Evolutionary conservation across 352 stramenopile species (phyloP).

Genomic region (Thraustochytrium striatum): DNA sequence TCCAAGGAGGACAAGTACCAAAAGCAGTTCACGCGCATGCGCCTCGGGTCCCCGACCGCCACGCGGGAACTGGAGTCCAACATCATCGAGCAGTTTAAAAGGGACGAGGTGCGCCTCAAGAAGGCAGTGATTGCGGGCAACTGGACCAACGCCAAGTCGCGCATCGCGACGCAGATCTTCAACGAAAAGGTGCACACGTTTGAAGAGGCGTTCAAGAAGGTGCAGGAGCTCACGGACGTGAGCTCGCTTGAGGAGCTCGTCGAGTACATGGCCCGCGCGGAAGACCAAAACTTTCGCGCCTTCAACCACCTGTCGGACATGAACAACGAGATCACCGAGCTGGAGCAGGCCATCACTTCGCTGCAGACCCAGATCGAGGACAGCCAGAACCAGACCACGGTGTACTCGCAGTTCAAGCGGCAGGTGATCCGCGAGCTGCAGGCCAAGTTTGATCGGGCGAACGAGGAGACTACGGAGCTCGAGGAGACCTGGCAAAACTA

Average conservation of each 20-base stretch:
- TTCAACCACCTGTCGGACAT: slow-evolving; percentile 19
- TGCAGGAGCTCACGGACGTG: not conserved
- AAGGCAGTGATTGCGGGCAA: slow-evolving; percentile 15
- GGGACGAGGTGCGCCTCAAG: slow-evolving; percentile 9
- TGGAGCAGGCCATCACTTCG: not conserved
- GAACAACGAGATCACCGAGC: not conserved
- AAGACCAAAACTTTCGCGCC: slow-evolving; percentile 40
- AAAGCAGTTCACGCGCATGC: slow-evolving; percentile 8
- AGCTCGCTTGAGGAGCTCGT: not conserved
- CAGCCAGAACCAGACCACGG: not conserved
- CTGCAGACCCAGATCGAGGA: slow-evolving; percentile 28
- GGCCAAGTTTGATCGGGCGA: not conserved
- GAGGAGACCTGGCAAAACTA: not conserved
- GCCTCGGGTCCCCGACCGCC: not conserved
- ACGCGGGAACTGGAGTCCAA: slow-evolving; percentile 1
- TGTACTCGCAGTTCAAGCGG: slow-evolving; percentile 32
- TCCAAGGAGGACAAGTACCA: slow-evolving; percentile 25
- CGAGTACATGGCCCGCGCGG: slow-evolving; percentile 11
- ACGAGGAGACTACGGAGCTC: not conserved
- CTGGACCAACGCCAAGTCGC: not conserved
- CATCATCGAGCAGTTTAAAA: slow-evolving; percentile 7
- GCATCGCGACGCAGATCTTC: slow-evolving; percentile 14
- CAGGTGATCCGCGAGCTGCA: slow-evolving; percentile 27
- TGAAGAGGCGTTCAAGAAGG: slow-evolving; percentile 22
- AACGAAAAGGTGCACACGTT: slow-evolving; percentile 46